These are phyloP conservation scores for Primulina eburnea DNA, from an alignment of 257 asterid species.

Conservation along the genomic window DNA sequence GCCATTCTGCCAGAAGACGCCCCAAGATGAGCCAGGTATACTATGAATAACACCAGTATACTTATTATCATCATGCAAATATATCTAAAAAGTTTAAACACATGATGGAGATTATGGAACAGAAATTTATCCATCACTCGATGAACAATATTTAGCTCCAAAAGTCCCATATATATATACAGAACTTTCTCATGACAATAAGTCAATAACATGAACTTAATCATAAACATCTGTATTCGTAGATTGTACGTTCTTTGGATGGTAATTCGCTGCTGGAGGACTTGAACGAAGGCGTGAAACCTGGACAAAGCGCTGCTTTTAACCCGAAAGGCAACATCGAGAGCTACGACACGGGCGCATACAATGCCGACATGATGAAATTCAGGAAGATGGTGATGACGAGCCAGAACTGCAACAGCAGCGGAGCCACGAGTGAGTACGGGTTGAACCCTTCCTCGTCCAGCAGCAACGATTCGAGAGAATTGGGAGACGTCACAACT, in stretches of 20 bases:
- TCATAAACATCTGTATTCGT: not conserved
- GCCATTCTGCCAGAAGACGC: slow-evolving; percentile 24
- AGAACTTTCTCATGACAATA: not conserved
- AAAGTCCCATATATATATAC: no score
- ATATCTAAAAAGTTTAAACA: no score
- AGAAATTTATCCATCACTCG: no score
- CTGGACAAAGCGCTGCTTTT: not conserved
- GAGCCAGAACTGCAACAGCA: slow-evolving; percentile 16
- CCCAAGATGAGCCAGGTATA: slow-evolving; percentile 17
- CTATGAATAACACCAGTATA: no score
- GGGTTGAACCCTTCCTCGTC: slow-evolving; percentile 20
- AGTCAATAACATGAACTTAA: not conserved
- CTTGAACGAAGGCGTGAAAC: slow-evolving; percentile 18
- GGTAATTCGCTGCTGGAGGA: slow-evolving; percentile 22
- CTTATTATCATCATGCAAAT: no score
- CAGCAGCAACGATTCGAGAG: slow-evolving; percentile 11
- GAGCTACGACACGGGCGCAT: slow-evolving; percentile 16
- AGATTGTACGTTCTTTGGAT: slow-evolving; percentile 23
- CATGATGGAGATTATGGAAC: no score
- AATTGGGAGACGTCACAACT: not conserved
- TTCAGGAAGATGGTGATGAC: slow-evolving; percentile 26
- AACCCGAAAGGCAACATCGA: not conserved
- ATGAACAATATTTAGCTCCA: no score
- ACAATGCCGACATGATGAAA: slow-evolving; percentile 25
- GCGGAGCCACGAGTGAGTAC: slow-evolving; percentile 22